A percentile compares a stretch with the other conserved stretches of the same genome.
Conservation (phyloP, 768 basidiomycete species). For the Mycena amicta region DNA sequence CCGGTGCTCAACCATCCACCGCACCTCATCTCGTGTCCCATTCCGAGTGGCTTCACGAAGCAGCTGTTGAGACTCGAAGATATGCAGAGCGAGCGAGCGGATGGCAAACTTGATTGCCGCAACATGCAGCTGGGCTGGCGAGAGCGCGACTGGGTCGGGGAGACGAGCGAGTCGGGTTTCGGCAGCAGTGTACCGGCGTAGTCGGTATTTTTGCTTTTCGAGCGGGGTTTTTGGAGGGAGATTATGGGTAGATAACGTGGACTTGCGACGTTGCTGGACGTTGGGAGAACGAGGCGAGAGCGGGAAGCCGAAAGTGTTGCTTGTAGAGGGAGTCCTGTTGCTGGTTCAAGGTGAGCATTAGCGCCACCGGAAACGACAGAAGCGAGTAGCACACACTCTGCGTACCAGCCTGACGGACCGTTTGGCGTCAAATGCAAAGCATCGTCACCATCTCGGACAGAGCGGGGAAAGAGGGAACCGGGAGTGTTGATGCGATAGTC, state of each 20-base stretch:
- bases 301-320: constrained; percentile 18
- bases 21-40: constrained; percentile 6
- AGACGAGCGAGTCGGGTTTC: constrained; percentile 13
- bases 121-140: constrained; percentile 3
- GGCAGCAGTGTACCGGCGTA: constrained; percentile 15
- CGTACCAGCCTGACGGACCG: constrained; percentile 3
- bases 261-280: neutral
- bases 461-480: constrained; percentile 15
- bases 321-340: constrained; percentile 3
- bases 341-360: too few relatives aligned
- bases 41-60: neutral
- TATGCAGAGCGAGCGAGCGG: constrained; percentile 4
- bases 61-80: constrained; percentile 4
- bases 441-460: constrained; percentile 16
- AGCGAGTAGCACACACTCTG: constrained; percentile 4
- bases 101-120: constrained; percentile 8
- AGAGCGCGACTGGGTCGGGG: neutral
- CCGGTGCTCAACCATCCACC: constrained; percentile 21
- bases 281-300: constrained; percentile 10
- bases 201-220: constrained; percentile 19
- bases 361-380: too few relatives aligned
- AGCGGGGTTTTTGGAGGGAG: constrained; percentile 7
- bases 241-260: neutral
- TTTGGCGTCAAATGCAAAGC: constrained; percentile 16
- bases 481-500: constrained; percentile 15